These are phyloP conservation scores for Discostella stelligera DNA, from an alignment of 352 stramenopile species.

Conservation along the genomic window DNA sequence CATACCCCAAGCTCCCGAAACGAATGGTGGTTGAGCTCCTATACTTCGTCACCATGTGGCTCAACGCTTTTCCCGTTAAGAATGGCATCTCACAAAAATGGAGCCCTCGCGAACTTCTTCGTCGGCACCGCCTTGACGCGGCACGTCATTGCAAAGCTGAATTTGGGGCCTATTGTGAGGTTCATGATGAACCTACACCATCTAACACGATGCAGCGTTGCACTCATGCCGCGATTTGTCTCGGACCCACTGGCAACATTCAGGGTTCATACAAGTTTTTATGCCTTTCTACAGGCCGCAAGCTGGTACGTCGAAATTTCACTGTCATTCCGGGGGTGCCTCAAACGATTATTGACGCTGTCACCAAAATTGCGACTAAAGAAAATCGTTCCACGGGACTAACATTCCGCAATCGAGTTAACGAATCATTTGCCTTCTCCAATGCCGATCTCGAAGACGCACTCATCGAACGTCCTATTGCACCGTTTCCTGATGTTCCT, in stretches of 20 bases:
- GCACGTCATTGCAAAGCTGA: constrained; percentile 28
- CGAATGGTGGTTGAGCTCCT: constrained; percentile 38
- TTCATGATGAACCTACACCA: constrained; percentile 36
- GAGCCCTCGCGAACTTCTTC: constrained; percentile 35
- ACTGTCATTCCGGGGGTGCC: background rate
- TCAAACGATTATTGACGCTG: background rate
- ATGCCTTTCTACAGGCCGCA: background rate
- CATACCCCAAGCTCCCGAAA: constrained; percentile 24
- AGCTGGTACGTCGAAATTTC: background rate
- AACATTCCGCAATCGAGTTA: background rate
- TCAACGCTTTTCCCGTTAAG: constrained; percentile 37
- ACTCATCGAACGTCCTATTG: background rate
- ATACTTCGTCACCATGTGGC: constrained; percentile 41
- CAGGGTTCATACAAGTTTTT: constrained; percentile 25
- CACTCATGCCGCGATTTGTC: constrained; percentile 30
- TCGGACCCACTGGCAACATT: background rate
- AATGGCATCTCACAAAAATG: constrained; percentile 21
- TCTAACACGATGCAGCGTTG: constrained; percentile 31
- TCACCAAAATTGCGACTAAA: background rate
- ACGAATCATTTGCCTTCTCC: background rate
- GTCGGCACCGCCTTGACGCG: background rate
- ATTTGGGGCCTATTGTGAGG: constrained; percentile 53
- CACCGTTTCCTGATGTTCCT: too few relatives aligned
- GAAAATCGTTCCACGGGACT: background rate
- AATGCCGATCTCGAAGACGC: background rate